A percentile compares a stretch with the other conserved stretches of the same genome.
These are phyloP conservation scores for Penicillium salamii DNA, from an alignment of 495 filamentous ascomycete species.

Conservation along the genomic window DNA sequence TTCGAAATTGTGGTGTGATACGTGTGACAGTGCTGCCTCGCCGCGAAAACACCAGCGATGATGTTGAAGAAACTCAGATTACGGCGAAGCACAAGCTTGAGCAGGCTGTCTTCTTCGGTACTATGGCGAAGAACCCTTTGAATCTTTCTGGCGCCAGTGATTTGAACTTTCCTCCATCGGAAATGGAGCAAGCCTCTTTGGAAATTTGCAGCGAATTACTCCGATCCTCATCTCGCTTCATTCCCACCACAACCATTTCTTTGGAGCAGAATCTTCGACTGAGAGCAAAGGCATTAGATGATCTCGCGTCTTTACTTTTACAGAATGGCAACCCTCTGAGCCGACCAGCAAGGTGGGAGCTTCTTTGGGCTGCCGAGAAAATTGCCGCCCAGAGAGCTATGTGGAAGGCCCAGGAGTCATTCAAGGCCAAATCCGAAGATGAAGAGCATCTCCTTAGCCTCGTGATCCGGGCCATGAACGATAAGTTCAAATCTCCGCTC, in stretches of 20 bases:
- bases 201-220: conserved; percentile 81
- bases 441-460: conserved; percentile 60
- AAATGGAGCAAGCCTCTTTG: conserved; percentile 75
- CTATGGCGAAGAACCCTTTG: conserved; percentile 73
- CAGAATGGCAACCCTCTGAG: conserved; percentile 55
- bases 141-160: conserved; percentile 66
- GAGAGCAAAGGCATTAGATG: conserved; percentile 64
- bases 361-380: conserved; percentile 90
- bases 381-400: conserved; percentile 77
- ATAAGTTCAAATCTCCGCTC: conserved; percentile 58
- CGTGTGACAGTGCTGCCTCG: conserved; percentile 53
- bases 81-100: conserved; percentile 87
- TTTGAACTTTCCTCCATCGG: conserved; percentile 58
- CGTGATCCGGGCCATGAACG: conserved; percentile 65
- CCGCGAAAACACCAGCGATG: conserved; percentile 15
- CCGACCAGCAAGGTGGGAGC: conserved; percentile 64
- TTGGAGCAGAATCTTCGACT: conserved; percentile 76
- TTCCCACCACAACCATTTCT: conserved; percentile 66
- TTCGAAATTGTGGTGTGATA: conserved; percentile 77
- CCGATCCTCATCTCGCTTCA: conserved; percentile 66
- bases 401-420: conserved; percentile 72
- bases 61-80: conserved; percentile 42
- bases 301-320: conserved; percentile 66
- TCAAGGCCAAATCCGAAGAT: conserved; percentile 42
- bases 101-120: conserved; percentile 90